Evolutionary conservation across 2,329 filamentous ascomycete species (phyloP), one percentile per base, ranked within the genome.

Genomic region (Nannizziopsis arthrosporioides): DNA sequence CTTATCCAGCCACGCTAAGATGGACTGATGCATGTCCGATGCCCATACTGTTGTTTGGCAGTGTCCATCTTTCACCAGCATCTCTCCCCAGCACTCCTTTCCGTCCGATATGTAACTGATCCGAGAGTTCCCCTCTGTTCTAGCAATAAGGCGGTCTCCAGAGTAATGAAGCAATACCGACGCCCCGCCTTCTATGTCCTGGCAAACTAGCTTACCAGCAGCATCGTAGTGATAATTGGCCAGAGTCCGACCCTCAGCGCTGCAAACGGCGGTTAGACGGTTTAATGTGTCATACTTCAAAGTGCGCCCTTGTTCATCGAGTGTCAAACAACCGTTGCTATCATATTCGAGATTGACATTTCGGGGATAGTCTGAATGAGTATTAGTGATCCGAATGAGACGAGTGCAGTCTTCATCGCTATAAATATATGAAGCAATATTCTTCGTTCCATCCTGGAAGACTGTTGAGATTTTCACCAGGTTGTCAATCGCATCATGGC

Each of bases 61-160:
- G 14, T 34, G 7, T 2, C 30, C 17, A 22, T 19, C 44, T 42
- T 42, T 14, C 10, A 11, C 7, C 5, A 32, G 17, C 8, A 31
- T 34, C 15, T 35, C 36, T 34, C 44, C 44, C 44, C 44, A 47
- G n/a, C 32, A 35, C 32, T 18, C 15, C 11, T 19, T 35, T 10
- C 37, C 44, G 22, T 42, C 37, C 5, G 44, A 41, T 7, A 47
- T 31, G 15, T 47, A 47, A 19, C 44, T 47, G 27, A 47, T 19
- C 14, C 41, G 17, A 18, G 18, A 12, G 4, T 47, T 37, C 2
- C 44, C 44, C 15, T 8, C 30, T 3, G 36, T 47, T 2, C 14
- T 38, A 9, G 44, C 44, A 31, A 41, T 34, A 34, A 47, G 35
- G 5, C 9, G 17, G 5, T 41, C 27, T 3, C 44, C 44, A 8